These are phyloP conservation scores for Vaccinium myrtillus DNA, from an alignment of 148 eudicot species.

Conservation along the genomic window DNA sequence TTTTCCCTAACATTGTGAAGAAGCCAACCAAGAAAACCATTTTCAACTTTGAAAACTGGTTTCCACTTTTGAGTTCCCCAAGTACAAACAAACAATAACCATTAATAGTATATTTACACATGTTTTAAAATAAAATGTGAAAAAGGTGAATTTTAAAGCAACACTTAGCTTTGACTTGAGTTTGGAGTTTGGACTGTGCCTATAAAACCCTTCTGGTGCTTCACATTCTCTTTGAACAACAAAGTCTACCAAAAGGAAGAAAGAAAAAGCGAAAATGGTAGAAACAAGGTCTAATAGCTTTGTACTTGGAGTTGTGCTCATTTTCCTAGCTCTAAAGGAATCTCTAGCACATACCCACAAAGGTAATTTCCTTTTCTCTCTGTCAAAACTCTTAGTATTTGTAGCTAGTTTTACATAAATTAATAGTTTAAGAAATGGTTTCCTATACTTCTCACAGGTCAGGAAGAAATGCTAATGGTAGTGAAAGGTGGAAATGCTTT, in stretches of 20 bases:
- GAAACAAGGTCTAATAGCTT: constrained; percentile 28
- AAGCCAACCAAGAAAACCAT: background rate
- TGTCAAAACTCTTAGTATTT: background rate
- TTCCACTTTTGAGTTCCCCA: constrained; percentile 16
- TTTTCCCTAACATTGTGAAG: constrained; percentile 34
- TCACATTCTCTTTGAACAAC: constrained; percentile 13
- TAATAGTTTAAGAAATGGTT: background rate
- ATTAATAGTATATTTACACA: background rate
- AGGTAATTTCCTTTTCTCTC: constrained; percentile 27
- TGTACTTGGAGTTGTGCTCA: constrained; percentile 31
- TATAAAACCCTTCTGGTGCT: constrained; percentile 33
- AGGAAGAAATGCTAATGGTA: background rate
- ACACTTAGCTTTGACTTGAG: constrained; percentile 48
- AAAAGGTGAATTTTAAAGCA: constrained; percentile 4
- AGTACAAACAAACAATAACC: constrained; percentile 13
- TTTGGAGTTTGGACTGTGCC: constrained; percentile 23
- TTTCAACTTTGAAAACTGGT: constrained; percentile 13
- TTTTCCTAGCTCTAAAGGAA: constrained; percentile 35
- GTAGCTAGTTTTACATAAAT: no score
- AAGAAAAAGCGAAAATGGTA: constrained; percentile 27
- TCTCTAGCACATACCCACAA: constrained; percentile 18
- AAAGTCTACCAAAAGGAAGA: constrained; percentile 8
- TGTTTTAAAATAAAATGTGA: background rate
- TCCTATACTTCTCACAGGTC: constrained; percentile 3
- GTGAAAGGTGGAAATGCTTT: constrained; percentile 8